Evolutionary conservation across 2,329 filamentous ascomycete genomes (phyloP), one percentile per base, ranked within the genome.

Genomic region (Trichoderma sp.): DNA sequence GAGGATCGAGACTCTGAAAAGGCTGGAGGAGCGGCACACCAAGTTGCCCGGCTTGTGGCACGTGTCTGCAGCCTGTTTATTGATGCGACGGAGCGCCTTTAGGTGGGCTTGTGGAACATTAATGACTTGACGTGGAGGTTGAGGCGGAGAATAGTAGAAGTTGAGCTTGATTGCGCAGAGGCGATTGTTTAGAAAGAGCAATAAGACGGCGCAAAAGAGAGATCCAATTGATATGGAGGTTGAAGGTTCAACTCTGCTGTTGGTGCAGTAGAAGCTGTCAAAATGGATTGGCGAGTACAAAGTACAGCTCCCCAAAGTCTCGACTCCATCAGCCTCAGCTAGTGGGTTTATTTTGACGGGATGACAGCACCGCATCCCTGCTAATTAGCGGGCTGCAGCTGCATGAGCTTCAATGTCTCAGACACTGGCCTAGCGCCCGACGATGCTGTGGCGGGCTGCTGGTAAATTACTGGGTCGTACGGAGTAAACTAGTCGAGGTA

Each of bases 21-120:
- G n/a, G 53, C 30, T 47, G 43, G n/a, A 26, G 65, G 26, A 68
- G 55, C 36, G 65, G 65, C 65, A 68, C 65, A 23, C 64, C 55
- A 58, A 32, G 34, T 32, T 7, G 65, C 65, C 53, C 23, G 34
- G 32, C 26, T 68, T 58, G 50, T 43, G 65, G 65, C 65, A 68
- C 55, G 65, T 68, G 65, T 53, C 62, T 65, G 62, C 43, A 53
- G 43, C 30, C 26, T 20, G 36, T 68, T 58, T 43, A 61, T 65
- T 26, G 62, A 65, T 57, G 47, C 32, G 50, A 39, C 67, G 23
- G 32, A 67, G 23, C 13, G 50, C 47, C 64, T 67, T 13, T 11
- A 50, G 43, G 57, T 28, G 55, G 30, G 57, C 26, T 62, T 26
- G 67, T 62, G 57, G 30, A 69, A 69, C 67, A 62, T 62, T 8